phyloP scores from a whole-genome alignment of 176 grass and related monocot species.

The Lolium perenne region DNA sequence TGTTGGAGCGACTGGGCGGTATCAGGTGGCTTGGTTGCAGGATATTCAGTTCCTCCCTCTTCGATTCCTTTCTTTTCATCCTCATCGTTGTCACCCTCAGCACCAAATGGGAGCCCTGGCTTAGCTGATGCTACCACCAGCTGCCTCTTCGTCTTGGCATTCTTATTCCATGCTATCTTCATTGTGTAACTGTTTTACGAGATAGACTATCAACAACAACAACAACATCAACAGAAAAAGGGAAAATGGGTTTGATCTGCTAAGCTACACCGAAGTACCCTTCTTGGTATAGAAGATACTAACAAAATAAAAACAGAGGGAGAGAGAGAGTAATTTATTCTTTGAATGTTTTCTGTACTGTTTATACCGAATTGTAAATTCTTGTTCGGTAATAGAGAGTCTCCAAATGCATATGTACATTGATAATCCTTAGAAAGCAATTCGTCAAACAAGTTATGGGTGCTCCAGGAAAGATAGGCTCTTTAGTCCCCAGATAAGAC shows the following conservation, averaged over 20 bases:
- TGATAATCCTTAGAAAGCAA: background rate
- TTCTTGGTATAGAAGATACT: background rate
- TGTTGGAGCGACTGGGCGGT: constrained; percentile 45
- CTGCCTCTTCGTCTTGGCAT: constrained; percentile 35
- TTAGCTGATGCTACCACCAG: constrained; percentile 18
- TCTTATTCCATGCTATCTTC: constrained; percentile 56
- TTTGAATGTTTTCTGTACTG: background rate
- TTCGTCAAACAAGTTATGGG: constrained; percentile 21
- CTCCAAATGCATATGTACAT: background rate
- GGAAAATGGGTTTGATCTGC: background rate
- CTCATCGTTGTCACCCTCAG: constrained; percentile 26
- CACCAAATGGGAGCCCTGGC: constrained; percentile 49
- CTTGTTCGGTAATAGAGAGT: background rate
- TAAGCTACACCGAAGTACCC: background rate
- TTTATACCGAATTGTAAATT: background rate
- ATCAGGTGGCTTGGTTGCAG: constrained; percentile 30
- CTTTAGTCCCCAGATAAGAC: background rate
- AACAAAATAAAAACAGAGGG: background rate
- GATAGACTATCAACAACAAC: background rate
- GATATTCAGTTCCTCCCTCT: constrained; percentile 4
- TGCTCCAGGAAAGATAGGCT: background rate
- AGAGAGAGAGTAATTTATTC: background rate
- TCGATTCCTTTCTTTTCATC: constrained; percentile 26
- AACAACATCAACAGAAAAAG: background rate
- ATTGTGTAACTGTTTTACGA: constrained; percentile 37